These are phyloP conservation scores for Oenanthe sinensis DNA, from an alignment of 129 eudicot genomes.

Conservation along the genomic window DNA sequence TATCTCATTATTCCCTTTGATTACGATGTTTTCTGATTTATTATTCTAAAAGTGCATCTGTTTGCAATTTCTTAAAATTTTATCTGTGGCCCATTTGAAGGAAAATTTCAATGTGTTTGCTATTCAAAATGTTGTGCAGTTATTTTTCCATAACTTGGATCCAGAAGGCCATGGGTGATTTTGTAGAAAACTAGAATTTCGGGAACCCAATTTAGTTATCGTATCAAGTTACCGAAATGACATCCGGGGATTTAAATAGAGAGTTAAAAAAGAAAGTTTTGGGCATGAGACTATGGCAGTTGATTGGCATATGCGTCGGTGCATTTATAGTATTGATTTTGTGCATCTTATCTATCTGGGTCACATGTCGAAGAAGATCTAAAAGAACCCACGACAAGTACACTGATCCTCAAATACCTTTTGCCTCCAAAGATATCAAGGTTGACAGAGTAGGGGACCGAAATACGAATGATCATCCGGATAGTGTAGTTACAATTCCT, in stretches of 20 bases:
- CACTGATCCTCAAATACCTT: conserved; percentile 61
- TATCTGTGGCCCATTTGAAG: background rate
- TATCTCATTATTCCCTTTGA: background rate
- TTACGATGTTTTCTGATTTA: background rate
- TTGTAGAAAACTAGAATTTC: background rate
- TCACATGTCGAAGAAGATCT: conserved; percentile 54
- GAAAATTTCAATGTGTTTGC: background rate
- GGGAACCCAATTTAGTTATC: background rate
- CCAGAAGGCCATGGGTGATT: conserved; percentile 28
- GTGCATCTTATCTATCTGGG: conserved; percentile 68
- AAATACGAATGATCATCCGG: conserved; percentile 34
- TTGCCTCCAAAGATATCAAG: conserved; percentile 65
- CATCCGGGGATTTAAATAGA: conserved; percentile 41
- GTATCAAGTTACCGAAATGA: conserved; percentile 25
- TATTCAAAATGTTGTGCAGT: background rate
- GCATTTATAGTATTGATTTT: conserved; percentile 66
- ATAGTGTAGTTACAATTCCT: conserved; percentile 24
- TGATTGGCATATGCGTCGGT: conserved; percentile 64
- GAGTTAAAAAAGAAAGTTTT: conserved; percentile 53
- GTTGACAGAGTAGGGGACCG: conserved; percentile 65
- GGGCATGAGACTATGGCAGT: conserved; percentile 69
- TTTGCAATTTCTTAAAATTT: background rate
- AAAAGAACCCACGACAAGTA: conserved; percentile 39
- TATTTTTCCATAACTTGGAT: conserved; percentile 10
- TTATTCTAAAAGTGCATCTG: background rate